A percentile compares a stretch with the other conserved stretches of the same genome.
phyloP scores from a whole-genome alignment of 139 green algal genomes.

The Chlorella sp. region DNA sequence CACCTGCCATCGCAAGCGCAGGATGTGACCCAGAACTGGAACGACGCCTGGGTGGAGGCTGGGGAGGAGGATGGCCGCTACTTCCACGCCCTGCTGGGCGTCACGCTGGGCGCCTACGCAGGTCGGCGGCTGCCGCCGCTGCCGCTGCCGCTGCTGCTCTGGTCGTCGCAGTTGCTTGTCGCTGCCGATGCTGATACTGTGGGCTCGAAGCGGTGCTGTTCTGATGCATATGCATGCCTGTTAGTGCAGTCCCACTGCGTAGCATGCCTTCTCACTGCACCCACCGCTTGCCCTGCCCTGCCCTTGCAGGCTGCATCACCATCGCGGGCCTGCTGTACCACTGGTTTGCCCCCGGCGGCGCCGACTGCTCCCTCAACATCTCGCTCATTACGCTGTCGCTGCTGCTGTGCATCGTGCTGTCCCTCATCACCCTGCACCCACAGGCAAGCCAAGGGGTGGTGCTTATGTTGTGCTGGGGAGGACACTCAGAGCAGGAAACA shows the following conservation, averaged over 20 bases:
- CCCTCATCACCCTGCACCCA: conserved; percentile 71
- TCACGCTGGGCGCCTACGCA: conserved; percentile 78
- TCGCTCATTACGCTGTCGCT: conserved; percentile 83
- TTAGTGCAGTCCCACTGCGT: too few species aligned
- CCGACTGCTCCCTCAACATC: conserved; percentile 92
- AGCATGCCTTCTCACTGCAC: too few species aligned
- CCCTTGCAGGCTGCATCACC: conserved; percentile 49
- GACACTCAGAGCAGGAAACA: too few species aligned
- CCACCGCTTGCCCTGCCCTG: too few species aligned
- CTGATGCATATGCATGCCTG: too few species aligned
- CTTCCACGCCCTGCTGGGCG: conserved; percentile 85
- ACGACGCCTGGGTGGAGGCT: conserved; percentile 90
- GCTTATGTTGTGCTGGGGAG: too few species aligned
- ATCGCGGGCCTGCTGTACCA: conserved; percentile 83
- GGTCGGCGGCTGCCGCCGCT: not conserved
- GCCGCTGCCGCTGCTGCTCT: not conserved
- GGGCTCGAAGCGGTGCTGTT: too few species aligned
- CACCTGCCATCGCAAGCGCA: conserved; percentile 68
- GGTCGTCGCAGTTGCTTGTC: too few species aligned
- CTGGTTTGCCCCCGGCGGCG: conserved; percentile 86
- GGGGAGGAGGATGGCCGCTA: conserved; percentile 86
- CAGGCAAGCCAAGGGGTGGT: not conserved
- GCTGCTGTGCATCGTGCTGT: conserved; percentile 76
- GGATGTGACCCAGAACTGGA: conserved; percentile 93
- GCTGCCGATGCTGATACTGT: too few species aligned